phyloP scores from a whole-genome alignment of 2,329 filamentous ascomycete species.

The Biscogniauxia sp. region DNA sequence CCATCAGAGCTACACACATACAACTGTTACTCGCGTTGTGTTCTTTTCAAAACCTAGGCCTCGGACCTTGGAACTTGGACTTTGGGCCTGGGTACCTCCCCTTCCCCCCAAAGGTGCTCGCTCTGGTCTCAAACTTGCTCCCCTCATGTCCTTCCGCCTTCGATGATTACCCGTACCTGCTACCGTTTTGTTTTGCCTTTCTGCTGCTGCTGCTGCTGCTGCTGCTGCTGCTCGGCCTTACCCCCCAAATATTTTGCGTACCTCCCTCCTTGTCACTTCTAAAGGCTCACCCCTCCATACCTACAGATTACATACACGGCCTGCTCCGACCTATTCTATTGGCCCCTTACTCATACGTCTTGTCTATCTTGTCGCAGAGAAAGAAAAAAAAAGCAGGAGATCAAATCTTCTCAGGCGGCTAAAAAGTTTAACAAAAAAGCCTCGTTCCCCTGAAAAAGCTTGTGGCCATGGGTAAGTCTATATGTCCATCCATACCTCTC shows the following conservation, averaged over 20 bases:
- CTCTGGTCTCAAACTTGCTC: neutral
- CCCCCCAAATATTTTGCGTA: conserved; percentile 20
- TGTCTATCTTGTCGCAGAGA: conserved; percentile 26
- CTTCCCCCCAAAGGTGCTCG: neutral
- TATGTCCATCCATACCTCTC: conserved; percentile 13
- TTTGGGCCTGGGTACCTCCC: neutral
- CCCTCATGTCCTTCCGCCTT: neutral
- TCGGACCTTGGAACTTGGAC: neutral
- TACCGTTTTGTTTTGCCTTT: conserved; percentile 10
- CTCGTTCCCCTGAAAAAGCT: conserved; percentile 19
- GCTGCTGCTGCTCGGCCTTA: conserved; percentile 4
- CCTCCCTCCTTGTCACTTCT: conserved; percentile 28
- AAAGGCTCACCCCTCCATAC: conserved; percentile 30
- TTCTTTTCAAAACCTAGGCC: neutral
- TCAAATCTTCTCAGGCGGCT: conserved; percentile 19
- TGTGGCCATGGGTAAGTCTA: conserved; percentile 32
- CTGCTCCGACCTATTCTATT: conserved; percentile 17
- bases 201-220: too few species aligned
- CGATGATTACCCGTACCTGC: neutral
- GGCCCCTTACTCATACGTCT: conserved; percentile 20
- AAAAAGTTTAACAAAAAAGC: conserved; percentile 26
- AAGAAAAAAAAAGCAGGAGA: conserved; percentile 20
- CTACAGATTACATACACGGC: conserved; percentile 26
- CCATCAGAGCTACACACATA: neutral
- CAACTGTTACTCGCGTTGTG: neutral